Evolutionary conservation across 1,284 basidiomycete species (phyloP).

Genomic region (Cutaneotrichosporon curvatum): DNA sequence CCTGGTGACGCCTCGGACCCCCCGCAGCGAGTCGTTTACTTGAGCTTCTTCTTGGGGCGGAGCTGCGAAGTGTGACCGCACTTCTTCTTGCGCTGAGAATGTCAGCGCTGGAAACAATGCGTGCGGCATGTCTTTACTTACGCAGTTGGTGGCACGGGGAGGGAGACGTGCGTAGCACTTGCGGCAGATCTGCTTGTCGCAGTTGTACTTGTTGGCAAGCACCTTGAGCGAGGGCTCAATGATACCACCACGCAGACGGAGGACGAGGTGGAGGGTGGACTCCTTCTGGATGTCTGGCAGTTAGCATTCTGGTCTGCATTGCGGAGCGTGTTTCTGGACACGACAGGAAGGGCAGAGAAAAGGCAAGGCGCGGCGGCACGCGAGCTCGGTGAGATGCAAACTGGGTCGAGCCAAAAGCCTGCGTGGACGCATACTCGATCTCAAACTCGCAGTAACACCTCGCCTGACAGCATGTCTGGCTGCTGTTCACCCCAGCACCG

Average conservation of each 20-base stretch:
- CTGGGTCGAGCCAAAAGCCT: neutral
- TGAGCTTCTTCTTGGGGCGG: constrained; percentile 84
- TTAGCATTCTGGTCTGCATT: too few relatives aligned
- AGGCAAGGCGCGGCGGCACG: neutral
- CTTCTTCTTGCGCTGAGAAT: constrained; percentile 45
- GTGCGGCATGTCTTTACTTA: constrained; percentile 53
- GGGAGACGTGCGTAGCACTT: constrained; percentile 99
- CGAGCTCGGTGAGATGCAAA: neutral
- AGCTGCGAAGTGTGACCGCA: constrained; percentile 93
- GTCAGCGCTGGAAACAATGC: neutral
- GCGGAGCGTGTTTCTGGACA: too few relatives aligned
- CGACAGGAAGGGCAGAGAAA: neutral
- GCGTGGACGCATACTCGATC: too few relatives aligned
- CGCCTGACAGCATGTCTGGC: too few relatives aligned
- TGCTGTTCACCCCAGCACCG: too few relatives aligned
- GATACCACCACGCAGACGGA: constrained; percentile 96
- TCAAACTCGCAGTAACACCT: too few relatives aligned
- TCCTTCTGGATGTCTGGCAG: constrained; percentile 86
- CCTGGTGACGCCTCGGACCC: constrained; percentile 15
- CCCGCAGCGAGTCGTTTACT: constrained; percentile 46
- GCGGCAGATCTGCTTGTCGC: constrained; percentile 97
- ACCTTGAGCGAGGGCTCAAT: constrained; percentile 98
- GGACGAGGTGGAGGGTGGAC: constrained; percentile 92
- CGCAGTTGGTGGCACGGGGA: constrained; percentile 98
- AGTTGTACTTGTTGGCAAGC: constrained; percentile 92